phyloP scores from a whole-genome alignment of 78 protist species.

The Chrysochromulina parva region DNA sequence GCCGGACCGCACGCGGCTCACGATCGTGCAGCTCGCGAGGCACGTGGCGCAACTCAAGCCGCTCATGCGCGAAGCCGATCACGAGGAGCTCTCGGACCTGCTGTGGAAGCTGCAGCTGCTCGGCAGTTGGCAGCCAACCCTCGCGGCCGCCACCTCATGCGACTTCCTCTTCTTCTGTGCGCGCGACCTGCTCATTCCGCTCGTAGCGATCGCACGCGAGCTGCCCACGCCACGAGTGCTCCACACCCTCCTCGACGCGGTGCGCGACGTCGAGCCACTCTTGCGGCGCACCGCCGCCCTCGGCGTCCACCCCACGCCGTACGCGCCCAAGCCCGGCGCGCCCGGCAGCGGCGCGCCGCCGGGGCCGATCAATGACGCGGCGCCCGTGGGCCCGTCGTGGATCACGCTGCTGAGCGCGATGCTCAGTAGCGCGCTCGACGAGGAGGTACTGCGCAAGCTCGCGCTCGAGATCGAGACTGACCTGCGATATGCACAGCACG shows the following conservation, averaged over 20 bases:
- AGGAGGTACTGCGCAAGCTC: slow-evolving; percentile 75
- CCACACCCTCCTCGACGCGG: not conserved
- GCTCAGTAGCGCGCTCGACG: slow-evolving; percentile 44
- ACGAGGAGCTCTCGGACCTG: no score
- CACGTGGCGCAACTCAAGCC: no score
- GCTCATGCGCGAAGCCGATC: no score
- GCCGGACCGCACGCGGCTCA: not conserved
- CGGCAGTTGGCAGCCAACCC: no score
- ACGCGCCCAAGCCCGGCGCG: not conserved
- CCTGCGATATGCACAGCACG: slow-evolving; percentile 79
- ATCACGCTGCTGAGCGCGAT: not conserved
- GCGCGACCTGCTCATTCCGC: no score
- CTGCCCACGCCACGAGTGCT: no score
- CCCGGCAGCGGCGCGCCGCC: no score
- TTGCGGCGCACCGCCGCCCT: not conserved
- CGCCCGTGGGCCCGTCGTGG: not conserved
- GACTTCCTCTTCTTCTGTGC: no score
- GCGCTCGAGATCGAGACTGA: slow-evolving; percentile 83
- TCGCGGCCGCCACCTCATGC: no score
- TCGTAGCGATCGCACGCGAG: no score
- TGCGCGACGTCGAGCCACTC: not conserved
- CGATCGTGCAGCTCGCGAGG: not conserved
- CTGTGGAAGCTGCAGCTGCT: no score
- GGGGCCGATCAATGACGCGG: no score
- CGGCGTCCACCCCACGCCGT: not conserved